A percentile compares a stretch with the other conserved stretches of the same genome.
phyloP scores from a whole-genome alignment of 1,284 basidiomycete genomes.

The Heterobasidion parviporum region DNA sequence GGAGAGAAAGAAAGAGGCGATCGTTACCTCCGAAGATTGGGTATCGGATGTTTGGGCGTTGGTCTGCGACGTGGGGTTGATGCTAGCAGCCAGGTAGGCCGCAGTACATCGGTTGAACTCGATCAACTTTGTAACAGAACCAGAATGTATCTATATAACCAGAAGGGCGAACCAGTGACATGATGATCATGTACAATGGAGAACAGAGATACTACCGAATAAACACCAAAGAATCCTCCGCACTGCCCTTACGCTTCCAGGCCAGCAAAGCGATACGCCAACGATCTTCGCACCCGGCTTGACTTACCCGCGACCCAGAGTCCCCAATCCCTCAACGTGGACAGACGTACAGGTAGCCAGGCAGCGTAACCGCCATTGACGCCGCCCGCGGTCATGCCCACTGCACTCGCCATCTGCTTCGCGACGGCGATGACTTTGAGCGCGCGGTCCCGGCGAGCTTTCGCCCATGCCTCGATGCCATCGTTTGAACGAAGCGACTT shows the following conservation, averaged over 20 bases:
- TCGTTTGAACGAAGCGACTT: constrained; percentile 2
- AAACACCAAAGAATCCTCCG: neutral
- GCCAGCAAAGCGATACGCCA: constrained; percentile 20
- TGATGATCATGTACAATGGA: neutral
- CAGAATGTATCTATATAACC: too few relatives aligned
- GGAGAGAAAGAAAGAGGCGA: constrained; percentile 31
- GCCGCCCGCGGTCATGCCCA: constrained; percentile 9
- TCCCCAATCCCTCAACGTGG: constrained; percentile 15
- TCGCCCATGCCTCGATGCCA: constrained; percentile 6
- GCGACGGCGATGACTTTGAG: constrained; percentile 10
- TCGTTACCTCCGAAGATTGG: constrained; percentile 40
- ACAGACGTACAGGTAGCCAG: constrained; percentile 7
- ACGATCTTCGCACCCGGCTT: constrained; percentile 10
- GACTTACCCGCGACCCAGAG: constrained; percentile 14
- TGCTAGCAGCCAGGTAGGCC: constrained; percentile 35
- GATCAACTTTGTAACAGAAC: too few relatives aligned
- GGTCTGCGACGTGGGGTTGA: constrained; percentile 48
- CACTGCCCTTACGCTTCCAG: constrained; percentile 3
- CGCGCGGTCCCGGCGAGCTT: constrained; percentile 5
- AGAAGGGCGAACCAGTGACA: neutral
- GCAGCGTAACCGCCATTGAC: neutral
- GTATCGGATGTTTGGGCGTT: constrained; percentile 48
- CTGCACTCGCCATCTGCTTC: constrained; percentile 8
- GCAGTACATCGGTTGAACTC: neutral
- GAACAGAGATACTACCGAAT: neutral